Evolutionary conservation across 139 green algal species (phyloP), one percentile per base, ranked within the genome.

Genomic region (Auxenochlorella pyrenoidosa): DNA sequence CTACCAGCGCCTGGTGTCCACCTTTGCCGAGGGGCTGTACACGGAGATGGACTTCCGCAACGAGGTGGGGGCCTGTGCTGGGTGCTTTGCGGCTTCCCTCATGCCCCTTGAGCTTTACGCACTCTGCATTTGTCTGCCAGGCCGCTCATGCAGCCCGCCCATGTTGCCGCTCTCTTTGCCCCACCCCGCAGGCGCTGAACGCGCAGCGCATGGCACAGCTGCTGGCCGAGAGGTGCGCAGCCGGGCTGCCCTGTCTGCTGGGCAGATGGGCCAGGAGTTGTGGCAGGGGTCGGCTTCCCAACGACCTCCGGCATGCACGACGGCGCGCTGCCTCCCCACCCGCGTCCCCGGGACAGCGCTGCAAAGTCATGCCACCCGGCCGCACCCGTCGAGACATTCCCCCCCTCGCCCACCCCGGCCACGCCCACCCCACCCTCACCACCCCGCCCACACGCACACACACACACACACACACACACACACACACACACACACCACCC

Each of bases 31-130:
- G 91, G 94, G 90, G 5, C 88, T 93, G 59, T 98, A 97, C 89
- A 96, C 95, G 0, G 96, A 99, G 91, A 94, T 98, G 89, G 97
- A 99, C 90, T 99, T 99, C 91, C 73, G 94, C 32, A 97, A 98
- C 72, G 96, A 98, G 90, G 54, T 63, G 54, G 10, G 54, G 18
- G 47, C 47, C 10, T 10, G 47, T 54, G 47, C n/a, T n/a, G n/a
- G n/a, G n/a, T n/a, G n/a, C n/a, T n/a, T n/a, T n/a, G n/a, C n/a
- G n/a, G n/a, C n/a, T n/a, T n/a, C n/a, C n/a, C n/a, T n/a, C n/a
- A n/a, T n/a, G n/a, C n/a, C n/a, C n/a, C n/a, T n/a, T n/a, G n/a
- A n/a, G n/a, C n/a, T n/a, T n/a, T n/a, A n/a, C n/a, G n/a, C n/a
- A n/a, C n/a, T n/a, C n/a, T n/a, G n/a, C n/a, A n/a, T n/a, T n/a